Conservation (phyloP, 2,329 filamentous ascomycete species). For the Colletotrichum truncatum region DNA sequence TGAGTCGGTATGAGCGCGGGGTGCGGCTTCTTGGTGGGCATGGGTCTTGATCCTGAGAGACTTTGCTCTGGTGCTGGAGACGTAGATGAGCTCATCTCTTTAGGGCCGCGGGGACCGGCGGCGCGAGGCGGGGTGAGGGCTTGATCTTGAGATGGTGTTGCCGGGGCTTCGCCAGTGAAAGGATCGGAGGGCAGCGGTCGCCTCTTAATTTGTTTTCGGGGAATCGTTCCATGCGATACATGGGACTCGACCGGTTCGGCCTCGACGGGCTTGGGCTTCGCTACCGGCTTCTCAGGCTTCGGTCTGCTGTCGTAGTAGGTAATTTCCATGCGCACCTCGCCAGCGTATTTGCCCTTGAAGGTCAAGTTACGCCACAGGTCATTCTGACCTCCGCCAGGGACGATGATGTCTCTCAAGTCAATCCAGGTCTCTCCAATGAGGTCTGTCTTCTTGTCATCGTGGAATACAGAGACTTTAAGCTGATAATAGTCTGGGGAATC, state of each 20-base stretch:
- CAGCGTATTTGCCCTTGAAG: constrained; percentile 94
- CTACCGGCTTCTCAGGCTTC: constrained; percentile 76
- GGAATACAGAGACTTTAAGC: constrained; percentile 95
- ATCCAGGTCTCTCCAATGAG: constrained; percentile 95
- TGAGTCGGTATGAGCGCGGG: constrained; percentile 57
- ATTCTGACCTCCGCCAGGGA: constrained; percentile 88
- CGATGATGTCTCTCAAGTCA: constrained; percentile 81
- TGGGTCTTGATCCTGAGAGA: constrained; percentile 24
- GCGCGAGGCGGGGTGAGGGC: constrained; percentile 57
- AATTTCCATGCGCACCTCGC: constrained; percentile 92
- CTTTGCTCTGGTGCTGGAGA: constrained; percentile 9
- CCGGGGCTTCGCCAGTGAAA: constrained; percentile 62
- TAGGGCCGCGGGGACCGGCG: constrained; percentile 20
- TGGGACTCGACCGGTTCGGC: constrained; percentile 6
- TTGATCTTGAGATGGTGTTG: constrained; percentile 47
- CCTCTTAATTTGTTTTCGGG: constrained; percentile 76
- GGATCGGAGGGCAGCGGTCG: constrained; percentile 86
- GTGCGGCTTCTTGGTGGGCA: constrained; percentile 39
- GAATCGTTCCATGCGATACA: constrained; percentile 51
- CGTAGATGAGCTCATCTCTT: constrained; percentile 11
- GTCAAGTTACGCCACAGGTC: constrained; percentile 91
- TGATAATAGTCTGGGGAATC: constrained; percentile 97
- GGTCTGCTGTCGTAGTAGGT: constrained; percentile 94
- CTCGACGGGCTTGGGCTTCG: constrained; percentile 58
- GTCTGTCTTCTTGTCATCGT: constrained; percentile 98